phyloP scores from a whole-genome alignment of 2,329 filamentous ascomycete species.

The Phyllosticta citrichinensis region DNA sequence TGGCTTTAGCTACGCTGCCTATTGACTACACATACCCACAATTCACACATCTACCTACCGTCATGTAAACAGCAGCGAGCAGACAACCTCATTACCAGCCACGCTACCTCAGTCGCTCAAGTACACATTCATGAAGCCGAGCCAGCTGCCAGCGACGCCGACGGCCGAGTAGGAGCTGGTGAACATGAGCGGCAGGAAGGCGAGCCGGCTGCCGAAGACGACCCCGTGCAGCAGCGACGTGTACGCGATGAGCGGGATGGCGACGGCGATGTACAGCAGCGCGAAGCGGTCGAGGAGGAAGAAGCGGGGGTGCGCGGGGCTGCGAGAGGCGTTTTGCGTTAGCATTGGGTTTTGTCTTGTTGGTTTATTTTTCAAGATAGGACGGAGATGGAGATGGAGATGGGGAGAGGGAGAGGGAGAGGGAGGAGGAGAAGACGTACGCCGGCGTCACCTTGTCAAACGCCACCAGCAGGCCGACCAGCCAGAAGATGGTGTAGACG shows the following conservation, averaged over 20 bases:
- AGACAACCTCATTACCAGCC: no score
- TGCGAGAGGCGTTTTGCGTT: constrained; percentile 13
- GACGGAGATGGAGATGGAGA: no score
- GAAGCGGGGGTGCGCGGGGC: constrained; percentile 65
- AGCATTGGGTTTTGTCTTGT: no score
- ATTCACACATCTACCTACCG: no score
- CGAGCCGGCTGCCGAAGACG: constrained; percentile 72
- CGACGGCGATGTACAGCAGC: constrained; percentile 77
- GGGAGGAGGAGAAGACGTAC: no score
- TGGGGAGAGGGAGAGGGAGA: no score
- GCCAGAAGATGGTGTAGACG: constrained; percentile 85
- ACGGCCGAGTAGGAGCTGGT: constrained; percentile 89
- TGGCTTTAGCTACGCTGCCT: no score
- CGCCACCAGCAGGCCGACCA: constrained; percentile 71
- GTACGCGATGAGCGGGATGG: constrained; percentile 82
- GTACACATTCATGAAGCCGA: constrained; percentile 89
- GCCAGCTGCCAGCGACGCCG: constrained; percentile 91
- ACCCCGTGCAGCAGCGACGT: constrained; percentile 74
- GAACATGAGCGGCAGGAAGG: constrained; percentile 95
- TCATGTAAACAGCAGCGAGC: no score
- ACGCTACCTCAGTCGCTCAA: constrained; percentile 37
- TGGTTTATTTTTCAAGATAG: no score
- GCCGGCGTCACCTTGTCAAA: constrained; percentile 86
- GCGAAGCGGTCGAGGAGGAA: constrained; percentile 89
- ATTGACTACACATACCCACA: no score